A percentile compares a stretch with the other conserved stretches of the same genome.
Conservation (phyloP, 805 yeast genomes). For the Ogataea dorogensis region DNA sequence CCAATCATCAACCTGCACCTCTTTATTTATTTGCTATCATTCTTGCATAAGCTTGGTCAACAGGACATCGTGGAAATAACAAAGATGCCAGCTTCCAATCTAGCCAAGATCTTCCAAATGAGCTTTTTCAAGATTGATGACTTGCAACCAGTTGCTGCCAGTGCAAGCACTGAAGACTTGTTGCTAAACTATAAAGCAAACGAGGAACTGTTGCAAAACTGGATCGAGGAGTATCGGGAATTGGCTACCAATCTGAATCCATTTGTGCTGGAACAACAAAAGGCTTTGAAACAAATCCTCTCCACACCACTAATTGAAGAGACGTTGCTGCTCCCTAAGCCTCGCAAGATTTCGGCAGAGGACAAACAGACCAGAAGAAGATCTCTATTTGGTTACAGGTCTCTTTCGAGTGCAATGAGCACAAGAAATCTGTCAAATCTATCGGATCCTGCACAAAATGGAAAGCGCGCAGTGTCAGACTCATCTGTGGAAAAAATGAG, state of each 20-base stretch:
- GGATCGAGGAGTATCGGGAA: constrained; percentile 27
- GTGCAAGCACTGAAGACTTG: constrained; percentile 28
- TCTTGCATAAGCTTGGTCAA: constrained; percentile 26
- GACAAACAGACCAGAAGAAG: constrained; percentile 25
- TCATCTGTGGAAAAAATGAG: constrained; percentile 4
- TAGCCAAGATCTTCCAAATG: constrained; percentile 40
- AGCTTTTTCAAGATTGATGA: constrained; percentile 37
- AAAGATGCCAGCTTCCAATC: constrained; percentile 37
- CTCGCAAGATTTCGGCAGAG: constrained; percentile 16
- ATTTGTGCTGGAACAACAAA: constrained; percentile 5
- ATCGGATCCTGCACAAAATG: too few species aligned
- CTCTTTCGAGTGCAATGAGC: constrained; percentile 26
- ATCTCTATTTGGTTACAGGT: constrained; percentile 29
- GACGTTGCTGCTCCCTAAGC: constrained; percentile 14
- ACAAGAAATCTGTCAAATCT: constrained; percentile 19
- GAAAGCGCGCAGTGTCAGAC: constrained; percentile 16
- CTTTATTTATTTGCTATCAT: constrained; percentile 29
- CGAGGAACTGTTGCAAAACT: constrained; percentile 27
- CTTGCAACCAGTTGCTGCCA: constrained; percentile 19
- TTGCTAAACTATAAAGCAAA: constrained; percentile 29
- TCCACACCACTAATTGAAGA: constrained; percentile 20
- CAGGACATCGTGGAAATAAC: constrained; percentile 30
- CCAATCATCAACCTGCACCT: constrained; percentile 34
- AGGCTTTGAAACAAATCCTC: constrained; percentile 15
- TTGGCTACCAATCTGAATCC: constrained; percentile 15